Conservation (phyloP, 352 stramenopile genomes). For the Pythium plurisporium region DNA sequence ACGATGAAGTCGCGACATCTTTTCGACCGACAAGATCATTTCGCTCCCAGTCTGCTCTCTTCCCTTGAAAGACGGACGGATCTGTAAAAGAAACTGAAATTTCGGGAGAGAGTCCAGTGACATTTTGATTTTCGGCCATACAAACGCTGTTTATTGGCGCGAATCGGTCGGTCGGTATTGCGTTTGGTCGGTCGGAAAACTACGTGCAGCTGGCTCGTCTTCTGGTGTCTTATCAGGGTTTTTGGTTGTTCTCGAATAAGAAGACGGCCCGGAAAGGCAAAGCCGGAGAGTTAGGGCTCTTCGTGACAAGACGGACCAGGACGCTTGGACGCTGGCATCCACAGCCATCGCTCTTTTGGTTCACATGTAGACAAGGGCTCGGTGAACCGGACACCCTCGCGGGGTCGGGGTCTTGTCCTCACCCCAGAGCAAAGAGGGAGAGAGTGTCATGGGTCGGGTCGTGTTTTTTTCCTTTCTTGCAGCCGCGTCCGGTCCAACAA, state of each 20-base stretch:
- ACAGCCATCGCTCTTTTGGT: neutral
- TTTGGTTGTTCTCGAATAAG: conserved; percentile 3
- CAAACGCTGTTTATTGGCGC: too few relatives aligned
- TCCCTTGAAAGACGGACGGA: too few relatives aligned
- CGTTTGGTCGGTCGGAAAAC: neutral
- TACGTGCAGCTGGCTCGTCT: conserved; percentile 1
- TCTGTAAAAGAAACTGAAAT: neutral
- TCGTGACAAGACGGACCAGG: conserved; percentile 14
- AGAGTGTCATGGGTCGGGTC: conserved; percentile 1
- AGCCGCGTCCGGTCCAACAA: neutral
- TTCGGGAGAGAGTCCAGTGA: neutral
- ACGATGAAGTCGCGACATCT: too few relatives aligned
- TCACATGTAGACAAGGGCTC: neutral
- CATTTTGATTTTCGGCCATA: too few relatives aligned
- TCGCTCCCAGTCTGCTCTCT: neutral
- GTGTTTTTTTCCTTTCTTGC: too few relatives aligned
- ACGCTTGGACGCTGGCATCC: neutral
- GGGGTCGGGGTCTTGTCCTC: conserved; percentile 9
- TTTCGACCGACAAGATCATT: neutral
- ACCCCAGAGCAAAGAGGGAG: conserved; percentile 13
- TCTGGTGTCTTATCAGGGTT: conserved; percentile 3
- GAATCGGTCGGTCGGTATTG: neutral
- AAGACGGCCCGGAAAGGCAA: neutral
- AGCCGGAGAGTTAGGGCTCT: neutral
- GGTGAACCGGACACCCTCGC: conserved; percentile 8